Conservation (phyloP, 2,329 filamentous ascomycete genomes). For the Pseudogymnoascus sp. region DNA sequence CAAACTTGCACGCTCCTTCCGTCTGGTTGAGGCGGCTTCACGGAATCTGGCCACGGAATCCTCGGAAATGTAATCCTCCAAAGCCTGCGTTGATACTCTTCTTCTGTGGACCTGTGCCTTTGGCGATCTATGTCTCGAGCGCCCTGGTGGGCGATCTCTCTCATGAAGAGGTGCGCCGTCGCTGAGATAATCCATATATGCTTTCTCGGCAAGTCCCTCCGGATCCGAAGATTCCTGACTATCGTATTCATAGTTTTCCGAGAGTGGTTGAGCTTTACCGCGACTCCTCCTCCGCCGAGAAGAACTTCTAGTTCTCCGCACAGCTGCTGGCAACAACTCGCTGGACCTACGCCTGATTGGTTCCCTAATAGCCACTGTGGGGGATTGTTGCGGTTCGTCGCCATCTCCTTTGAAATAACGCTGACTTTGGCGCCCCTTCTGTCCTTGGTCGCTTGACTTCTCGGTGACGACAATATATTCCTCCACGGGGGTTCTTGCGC, state of each 20-base stretch:
- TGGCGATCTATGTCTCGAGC: not conserved
- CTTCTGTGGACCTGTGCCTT: not conserved
- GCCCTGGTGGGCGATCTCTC: not conserved
- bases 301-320: slow-evolving; percentile 1
- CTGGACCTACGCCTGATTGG: not conserved
- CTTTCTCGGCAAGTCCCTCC: not conserved
- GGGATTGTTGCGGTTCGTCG: not conserved
- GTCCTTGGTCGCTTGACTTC: not conserved
- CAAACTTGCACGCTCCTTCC: not conserved
- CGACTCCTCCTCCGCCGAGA: not conserved
- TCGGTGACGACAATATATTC: not conserved
- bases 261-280: not conserved
- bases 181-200: not conserved
- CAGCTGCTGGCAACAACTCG: not conserved
- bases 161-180: not conserved
- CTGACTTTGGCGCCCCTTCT: not conserved
- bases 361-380: not conserved
- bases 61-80: not conserved
- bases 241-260: not conserved
- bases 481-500: not conserved
- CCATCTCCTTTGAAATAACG: not conserved
- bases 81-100: not conserved
- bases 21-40: not conserved
- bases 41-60: not conserved
- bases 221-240: not conserved